These are phyloP conservation scores for Microdochium paspali DNA, from an alignment of 2,329 filamentous ascomycete genomes.

Conservation along the genomic window DNA sequence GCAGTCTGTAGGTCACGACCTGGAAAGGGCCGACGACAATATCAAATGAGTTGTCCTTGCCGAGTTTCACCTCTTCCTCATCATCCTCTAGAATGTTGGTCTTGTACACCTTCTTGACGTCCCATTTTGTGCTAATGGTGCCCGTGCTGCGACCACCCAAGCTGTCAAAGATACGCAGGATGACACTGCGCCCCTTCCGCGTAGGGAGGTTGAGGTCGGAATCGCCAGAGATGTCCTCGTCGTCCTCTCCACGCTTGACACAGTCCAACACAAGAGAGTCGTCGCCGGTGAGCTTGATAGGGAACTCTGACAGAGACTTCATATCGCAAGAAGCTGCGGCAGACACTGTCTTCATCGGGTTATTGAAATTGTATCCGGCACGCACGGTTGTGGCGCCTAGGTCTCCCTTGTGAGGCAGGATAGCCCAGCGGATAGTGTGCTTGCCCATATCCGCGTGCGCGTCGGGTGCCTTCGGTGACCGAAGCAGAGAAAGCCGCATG, in stretches of 20 bases:
- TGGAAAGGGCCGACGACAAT: constrained; percentile 73
- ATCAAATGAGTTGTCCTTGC: constrained; percentile 37
- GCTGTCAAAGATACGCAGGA: constrained; percentile 80
- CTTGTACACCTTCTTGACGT: constrained; percentile 70
- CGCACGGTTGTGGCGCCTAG: constrained; percentile 67
- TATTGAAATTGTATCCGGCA: constrained; percentile 86
- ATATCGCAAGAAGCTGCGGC: constrained; percentile 21
- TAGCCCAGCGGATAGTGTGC: constrained; percentile 82
- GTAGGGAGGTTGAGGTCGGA: constrained; percentile 43
- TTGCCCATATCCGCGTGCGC: constrained; percentile 89
- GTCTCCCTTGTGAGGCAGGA: constrained; percentile 71
- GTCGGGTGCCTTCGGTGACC: constrained; percentile 86
- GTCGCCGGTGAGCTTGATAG: constrained; percentile 59
- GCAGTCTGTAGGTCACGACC: constrained; percentile 69
- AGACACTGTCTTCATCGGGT: constrained; percentile 54
- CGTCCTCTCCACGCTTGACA: constrained; percentile 88
- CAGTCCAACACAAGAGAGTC: constrained; percentile 72
- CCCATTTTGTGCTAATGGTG: constrained; percentile 56
- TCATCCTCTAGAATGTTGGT: constrained; percentile 87
- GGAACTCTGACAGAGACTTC: constrained; percentile 18
- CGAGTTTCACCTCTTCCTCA: constrained; percentile 51
- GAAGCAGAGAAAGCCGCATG: constrained; percentile 81
- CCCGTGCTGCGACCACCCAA: constrained; percentile 74
- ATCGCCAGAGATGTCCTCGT: constrained; percentile 59
- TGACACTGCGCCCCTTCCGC: constrained; percentile 67